A percentile compares a stretch with the other conserved stretches of the same genome.
Evolutionary conservation across 257 asterid species (phyloP).

Genomic region (Striga asiatica): DNA sequence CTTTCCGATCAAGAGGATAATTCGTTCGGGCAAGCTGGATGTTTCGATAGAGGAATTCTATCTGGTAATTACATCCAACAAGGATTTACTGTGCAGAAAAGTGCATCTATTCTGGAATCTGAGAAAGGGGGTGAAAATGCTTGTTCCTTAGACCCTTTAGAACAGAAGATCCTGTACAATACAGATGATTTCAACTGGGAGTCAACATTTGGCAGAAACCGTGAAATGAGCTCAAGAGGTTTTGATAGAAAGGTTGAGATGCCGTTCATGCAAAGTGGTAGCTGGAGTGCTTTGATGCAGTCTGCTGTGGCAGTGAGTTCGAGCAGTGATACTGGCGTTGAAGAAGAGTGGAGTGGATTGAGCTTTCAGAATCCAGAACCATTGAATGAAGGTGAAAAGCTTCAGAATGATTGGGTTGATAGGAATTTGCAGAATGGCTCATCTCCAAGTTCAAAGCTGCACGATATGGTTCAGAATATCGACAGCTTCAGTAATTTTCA

Average conservation of each 20-base stretch:
- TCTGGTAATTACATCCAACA: constrained; percentile 9
- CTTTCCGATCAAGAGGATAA: constrained; percentile 30
- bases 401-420: constrained; percentile 47
- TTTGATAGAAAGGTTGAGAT: constrained; percentile 25
- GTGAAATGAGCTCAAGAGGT: constrained; percentile 21
- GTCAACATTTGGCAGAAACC: constrained; percentile 22
- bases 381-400: constrained; percentile 27
- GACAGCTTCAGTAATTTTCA: constrained; percentile 31
- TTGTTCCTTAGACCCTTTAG: constrained; percentile 56
- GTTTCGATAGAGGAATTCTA: constrained; percentile 17
- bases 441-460: constrained; percentile 45
- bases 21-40: constrained; percentile 33
- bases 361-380: constrained; percentile 65
- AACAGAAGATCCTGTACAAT: constrained; percentile 51
- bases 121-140: background rate
- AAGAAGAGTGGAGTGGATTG: constrained; percentile 83
- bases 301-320: constrained; percentile 81
- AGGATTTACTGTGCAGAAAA: background rate
- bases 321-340: constrained; percentile 56
- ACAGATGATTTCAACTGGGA: constrained; percentile 41
- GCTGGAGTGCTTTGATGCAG: constrained; percentile 95
- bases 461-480: constrained; percentile 20
- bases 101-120: background rate
- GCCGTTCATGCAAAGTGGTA: constrained; percentile 47
- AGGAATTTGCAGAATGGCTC: constrained; percentile 33